Conservation (phyloP, 306 rosid genomes). For the Citrullus colocynthis region DNA sequence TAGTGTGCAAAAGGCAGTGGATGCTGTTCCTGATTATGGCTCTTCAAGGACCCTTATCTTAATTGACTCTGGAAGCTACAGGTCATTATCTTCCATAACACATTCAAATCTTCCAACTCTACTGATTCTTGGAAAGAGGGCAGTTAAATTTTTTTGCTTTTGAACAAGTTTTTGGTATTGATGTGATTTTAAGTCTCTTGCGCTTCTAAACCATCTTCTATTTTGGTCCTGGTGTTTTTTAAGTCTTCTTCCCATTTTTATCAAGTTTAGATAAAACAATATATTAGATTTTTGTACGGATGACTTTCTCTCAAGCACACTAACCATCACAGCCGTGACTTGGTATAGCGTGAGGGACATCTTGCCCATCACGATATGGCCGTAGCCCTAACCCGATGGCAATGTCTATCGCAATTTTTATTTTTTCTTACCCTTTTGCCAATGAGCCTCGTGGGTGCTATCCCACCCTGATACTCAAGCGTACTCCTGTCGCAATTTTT, state of each 20-base stretch:
- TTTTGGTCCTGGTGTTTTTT: background rate
- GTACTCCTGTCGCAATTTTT: too few relatives aligned
- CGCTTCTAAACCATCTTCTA: background rate
- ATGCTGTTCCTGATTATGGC: conserved; percentile 51
- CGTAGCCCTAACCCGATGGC: too few relatives aligned
- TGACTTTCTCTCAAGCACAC: too few relatives aligned
- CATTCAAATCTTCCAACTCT: background rate
- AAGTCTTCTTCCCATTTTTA: background rate
- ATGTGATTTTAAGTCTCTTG: background rate
- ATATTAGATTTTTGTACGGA: too few relatives aligned
- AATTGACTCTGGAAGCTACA: conserved; percentile 35
- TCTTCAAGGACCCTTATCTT: conserved; percentile 38
- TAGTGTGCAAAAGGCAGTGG: conserved; percentile 58
- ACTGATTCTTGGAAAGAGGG: background rate
- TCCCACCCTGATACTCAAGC: too few relatives aligned
- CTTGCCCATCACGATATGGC: too few relatives aligned
- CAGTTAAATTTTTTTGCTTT: background rate
- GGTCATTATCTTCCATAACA: conserved; percentile 13
- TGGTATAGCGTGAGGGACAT: too few relatives aligned
- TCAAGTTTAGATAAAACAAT: background rate
- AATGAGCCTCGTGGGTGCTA: too few relatives aligned
- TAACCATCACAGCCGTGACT: too few relatives aligned
- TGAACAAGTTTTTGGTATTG: background rate
- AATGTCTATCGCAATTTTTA: too few relatives aligned
- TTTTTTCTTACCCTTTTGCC: too few relatives aligned